A percentile compares a stretch with the other conserved stretches of the same genome.
phyloP scores from a whole-genome alignment of 169 alveolate genomes.

The Plasmodium berghei region DNA sequence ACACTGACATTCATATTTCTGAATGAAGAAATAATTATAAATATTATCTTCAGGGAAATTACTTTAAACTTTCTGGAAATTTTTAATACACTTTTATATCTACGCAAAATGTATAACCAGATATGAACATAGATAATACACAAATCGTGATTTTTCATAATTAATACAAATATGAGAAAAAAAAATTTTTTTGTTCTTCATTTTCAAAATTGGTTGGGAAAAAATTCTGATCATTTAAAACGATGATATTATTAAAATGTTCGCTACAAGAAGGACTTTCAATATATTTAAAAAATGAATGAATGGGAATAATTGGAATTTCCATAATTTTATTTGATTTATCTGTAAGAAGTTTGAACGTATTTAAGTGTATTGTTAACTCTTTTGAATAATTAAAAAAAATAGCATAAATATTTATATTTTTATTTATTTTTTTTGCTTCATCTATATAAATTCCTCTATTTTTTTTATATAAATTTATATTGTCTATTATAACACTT shows the following conservation, averaged over 20 bases:
- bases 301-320: slow-evolving; percentile 51
- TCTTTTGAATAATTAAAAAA: slow-evolving; percentile 65
- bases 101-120: no score
- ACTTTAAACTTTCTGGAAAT: no score
- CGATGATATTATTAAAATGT: slow-evolving; percentile 16
- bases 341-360: slow-evolving; percentile 55
- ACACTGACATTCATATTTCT: no score
- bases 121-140: not conserved
- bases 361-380: slow-evolving; percentile 36
- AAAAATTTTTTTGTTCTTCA: slow-evolving; percentile 45
- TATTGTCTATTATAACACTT: slow-evolving; percentile 62
- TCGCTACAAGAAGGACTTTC: slow-evolving; percentile 36
- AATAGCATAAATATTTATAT: slow-evolving; percentile 29
- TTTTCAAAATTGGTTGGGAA: slow-evolving; percentile 48
- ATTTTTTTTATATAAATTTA: slow-evolving; percentile 20
- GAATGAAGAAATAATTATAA: no score
- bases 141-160: not conserved
- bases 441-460: slow-evolving; percentile 31
- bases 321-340: slow-evolving; percentile 19
- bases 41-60: no score
- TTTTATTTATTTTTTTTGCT: slow-evolving; percentile 49
- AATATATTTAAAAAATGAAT: slow-evolving; percentile 64
- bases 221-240: slow-evolving; percentile 46
- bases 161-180: slow-evolving; percentile 55
- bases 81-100: no score